These are phyloP conservation scores for Tetrahymena borealis DNA, from an alignment of 73 alveolate species.

Conservation along the genomic window DNA sequence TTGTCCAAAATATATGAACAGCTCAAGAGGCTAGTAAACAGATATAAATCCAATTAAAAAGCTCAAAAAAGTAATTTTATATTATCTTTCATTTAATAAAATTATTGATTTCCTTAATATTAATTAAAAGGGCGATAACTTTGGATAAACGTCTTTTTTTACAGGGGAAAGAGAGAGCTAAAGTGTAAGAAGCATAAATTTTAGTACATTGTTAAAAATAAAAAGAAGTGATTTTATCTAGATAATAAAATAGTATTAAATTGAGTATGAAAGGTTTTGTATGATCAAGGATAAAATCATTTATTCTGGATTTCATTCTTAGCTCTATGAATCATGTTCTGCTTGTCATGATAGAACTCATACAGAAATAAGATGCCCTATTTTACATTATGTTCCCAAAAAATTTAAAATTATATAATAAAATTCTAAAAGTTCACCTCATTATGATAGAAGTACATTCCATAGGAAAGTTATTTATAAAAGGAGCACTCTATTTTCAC, in stretches of 20 bases:
- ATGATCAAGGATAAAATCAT: not conserved
- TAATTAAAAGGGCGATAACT: not conserved
- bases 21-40: not conserved
- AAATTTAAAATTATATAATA: not conserved
- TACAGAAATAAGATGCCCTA: not conserved
- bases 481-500: not conserved
- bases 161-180: not conserved
- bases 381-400: not conserved
- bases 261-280: not conserved
- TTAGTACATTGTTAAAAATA: not conserved
- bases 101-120: no score
- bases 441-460: not conserved
- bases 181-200: not conserved
- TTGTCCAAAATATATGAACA: not conserved
- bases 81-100: not conserved
- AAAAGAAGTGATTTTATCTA: not conserved
- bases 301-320: not conserved
- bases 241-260: not conserved
- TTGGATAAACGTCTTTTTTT: not conserved
- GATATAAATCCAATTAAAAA: not conserved
- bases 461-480: not conserved
- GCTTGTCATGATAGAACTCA: not conserved
- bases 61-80: not conserved
- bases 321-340: not conserved
- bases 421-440: not conserved